Evolutionary conservation across 2,329 filamentous ascomycete genomes (phyloP).

Genomic region (Pseudogymnoascus sp.): DNA sequence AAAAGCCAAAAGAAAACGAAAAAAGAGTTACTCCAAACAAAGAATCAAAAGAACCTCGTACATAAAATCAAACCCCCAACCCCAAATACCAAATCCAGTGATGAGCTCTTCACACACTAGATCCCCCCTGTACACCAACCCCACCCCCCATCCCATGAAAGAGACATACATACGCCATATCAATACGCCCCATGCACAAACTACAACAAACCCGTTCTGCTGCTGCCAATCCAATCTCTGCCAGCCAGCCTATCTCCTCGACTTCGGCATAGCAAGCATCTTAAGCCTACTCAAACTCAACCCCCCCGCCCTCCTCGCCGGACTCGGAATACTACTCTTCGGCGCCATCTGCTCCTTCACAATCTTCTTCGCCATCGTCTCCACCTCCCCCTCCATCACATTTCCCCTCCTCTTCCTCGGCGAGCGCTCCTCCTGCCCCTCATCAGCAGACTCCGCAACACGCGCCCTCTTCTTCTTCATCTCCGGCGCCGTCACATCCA

Average conservation of each 20-base stretch:
- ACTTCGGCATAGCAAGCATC: conserved; percentile 56
- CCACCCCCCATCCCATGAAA: background rate
- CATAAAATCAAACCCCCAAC: background rate
- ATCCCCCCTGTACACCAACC: background rate
- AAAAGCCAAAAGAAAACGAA: background rate
- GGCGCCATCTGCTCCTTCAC: conserved; percentile 26
- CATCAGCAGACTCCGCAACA: conserved; percentile 19
- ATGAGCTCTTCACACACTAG: conserved; percentile 8
- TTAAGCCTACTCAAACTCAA: conserved; percentile 55
- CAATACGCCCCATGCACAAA: background rate
- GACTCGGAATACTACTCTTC: conserved; percentile 35
- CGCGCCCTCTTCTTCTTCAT: conserved; percentile 50
- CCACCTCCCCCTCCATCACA: conserved; percentile 26
- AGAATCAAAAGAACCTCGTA: background rate
- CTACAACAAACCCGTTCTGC: background rate
- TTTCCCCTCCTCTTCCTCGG: conserved; percentile 51
- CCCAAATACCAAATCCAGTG: background rate
- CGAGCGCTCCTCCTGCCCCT: conserved; percentile 34
- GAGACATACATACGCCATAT: background rate
- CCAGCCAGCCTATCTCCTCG: conserved; percentile 38
- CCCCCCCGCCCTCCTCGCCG: conserved; percentile 39
- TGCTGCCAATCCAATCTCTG: no score
- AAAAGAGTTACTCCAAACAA: background rate
- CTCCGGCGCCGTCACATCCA: conserved; percentile 42
- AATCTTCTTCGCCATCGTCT: conserved; percentile 26